Evolutionary conservation across 768 basidiomycete species (phyloP).

Genomic region (Gloeostereum incarnatum): DNA sequence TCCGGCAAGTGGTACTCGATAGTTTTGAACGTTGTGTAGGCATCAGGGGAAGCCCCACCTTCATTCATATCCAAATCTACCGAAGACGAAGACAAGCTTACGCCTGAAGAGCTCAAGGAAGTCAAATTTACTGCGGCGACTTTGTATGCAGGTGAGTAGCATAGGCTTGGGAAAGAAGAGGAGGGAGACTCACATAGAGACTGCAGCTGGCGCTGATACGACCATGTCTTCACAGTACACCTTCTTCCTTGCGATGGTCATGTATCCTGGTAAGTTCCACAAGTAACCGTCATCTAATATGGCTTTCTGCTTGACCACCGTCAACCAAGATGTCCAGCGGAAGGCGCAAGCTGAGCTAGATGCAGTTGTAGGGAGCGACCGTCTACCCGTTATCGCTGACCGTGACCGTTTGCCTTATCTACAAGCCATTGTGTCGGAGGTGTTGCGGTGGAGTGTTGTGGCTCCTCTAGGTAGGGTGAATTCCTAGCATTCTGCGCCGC

Average conservation of each 20-base stretch:
- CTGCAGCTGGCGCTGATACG: slow-evolving; percentile 9
- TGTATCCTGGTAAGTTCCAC: slow-evolving; percentile 8
- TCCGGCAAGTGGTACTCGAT: too few relatives aligned
- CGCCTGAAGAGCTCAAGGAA: too few relatives aligned
- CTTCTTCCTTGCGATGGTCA: slow-evolving; percentile 13
- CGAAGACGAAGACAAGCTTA: neutral
- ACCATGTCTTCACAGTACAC: slow-evolving; percentile 7
- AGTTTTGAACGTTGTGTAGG: too few relatives aligned
- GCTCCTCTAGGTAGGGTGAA: slow-evolving; percentile 34
- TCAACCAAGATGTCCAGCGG: too few relatives aligned
- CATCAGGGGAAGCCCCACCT: neutral
- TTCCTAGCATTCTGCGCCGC: slow-evolving; percentile 3
- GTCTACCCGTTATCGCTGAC: slow-evolving; percentile 53
- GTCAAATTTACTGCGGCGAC: too few relatives aligned
- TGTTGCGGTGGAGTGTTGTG: slow-evolving; percentile 42
- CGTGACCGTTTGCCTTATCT: slow-evolving; percentile 49
- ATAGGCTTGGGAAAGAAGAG: neutral
- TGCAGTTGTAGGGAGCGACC: slow-evolving; percentile 44
- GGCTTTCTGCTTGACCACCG: too few relatives aligned
- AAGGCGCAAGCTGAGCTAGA: slow-evolving; percentile 61
- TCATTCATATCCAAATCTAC: neutral
- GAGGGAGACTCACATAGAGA: neutral
- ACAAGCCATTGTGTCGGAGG: slow-evolving; percentile 52
- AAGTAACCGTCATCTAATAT: too few relatives aligned
- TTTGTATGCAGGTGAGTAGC: too few relatives aligned